Evolutionary conservation across 2,329 filamentous ascomycete genomes (phyloP).

Genomic region (Exophiala aquamarina): DNA sequence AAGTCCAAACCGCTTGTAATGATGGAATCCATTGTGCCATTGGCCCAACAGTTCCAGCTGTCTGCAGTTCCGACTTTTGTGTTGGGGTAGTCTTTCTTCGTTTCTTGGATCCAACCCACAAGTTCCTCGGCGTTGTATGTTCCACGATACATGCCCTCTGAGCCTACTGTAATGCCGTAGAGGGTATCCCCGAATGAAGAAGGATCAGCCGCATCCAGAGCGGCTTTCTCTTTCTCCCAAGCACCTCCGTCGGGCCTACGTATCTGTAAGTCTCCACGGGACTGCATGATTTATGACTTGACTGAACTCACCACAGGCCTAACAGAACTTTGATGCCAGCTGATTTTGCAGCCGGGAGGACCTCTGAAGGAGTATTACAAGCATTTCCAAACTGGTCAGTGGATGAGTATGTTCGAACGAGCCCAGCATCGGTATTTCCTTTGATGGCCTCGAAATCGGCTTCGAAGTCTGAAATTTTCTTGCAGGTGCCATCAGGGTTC

Average conservation of each 20-base stretch:
- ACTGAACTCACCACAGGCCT: conserved; percentile 61
- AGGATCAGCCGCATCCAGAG: conserved; percentile 48
- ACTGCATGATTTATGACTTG: not conserved
- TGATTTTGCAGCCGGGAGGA: conserved; percentile 64
- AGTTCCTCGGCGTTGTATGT: conserved; percentile 64
- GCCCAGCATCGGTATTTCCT: conserved; percentile 47
- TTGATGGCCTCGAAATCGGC: conserved; percentile 63
- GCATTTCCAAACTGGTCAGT: conserved; percentile 44
- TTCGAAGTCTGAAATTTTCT: conserved; percentile 62
- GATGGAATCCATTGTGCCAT: conserved; percentile 66
- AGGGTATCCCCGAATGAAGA: conserved; percentile 57
- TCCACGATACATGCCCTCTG: conserved; percentile 68
- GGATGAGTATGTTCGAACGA: conserved; percentile 68
- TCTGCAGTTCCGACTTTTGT: conserved; percentile 68
- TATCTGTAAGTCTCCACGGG: conserved; percentile 3
- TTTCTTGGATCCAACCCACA: conserved; percentile 60
- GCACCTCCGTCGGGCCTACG: conserved; percentile 63
- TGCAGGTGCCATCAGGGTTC: conserved; percentile 61
- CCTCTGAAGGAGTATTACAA: conserved; percentile 62
- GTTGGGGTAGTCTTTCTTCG: conserved; percentile 55
- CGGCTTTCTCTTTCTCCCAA: conserved; percentile 60
- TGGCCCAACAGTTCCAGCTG: conserved; percentile 70
- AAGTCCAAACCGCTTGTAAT: conserved; percentile 61
- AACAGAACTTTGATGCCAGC: conserved; percentile 68
- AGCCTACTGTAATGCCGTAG: conserved; percentile 69